Base-by-base conservation (phyloP, 495 filamentous ascomycete genomes). In the Xylaria longipes region DNA sequence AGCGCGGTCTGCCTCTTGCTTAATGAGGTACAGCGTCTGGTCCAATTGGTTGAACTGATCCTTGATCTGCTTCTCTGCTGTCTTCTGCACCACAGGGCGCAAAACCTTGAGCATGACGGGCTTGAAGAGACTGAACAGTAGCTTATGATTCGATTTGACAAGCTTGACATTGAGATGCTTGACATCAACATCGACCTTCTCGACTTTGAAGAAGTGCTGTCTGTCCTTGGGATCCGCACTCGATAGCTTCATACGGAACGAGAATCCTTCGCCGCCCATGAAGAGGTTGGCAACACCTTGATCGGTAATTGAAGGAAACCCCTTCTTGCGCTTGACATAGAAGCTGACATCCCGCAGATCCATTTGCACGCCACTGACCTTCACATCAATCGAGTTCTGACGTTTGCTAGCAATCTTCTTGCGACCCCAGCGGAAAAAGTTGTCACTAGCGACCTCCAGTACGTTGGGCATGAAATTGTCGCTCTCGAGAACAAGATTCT, bases 391-490 rank as follows among this genome's bases (percentile, higher is more conserved):
- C 75, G 92, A 91, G 81, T 97, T 94, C 80, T 91, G 90, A 74
- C 88, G 90, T 84, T 89, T 94, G 88, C 87, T 97, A 25, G 80
- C 74, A 29, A 81, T 63, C 79, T 88, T 87, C 91, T 96, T 97
- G 75, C 96, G 93, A 29, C 96, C 97, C 88, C 92, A 98, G 72
- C 93, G 91, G 88, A 94, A 94, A 85, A 97, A 97, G 84, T 98
- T 97, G 82, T 99, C 95, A 78, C 89, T 93, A 58, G 90, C 89
- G 75, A 98, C 89, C 77, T 99, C 97, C 33, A 98, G 82, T 2
- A 97, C 90, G 80, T 99, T 99, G 48, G 96, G 96, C 87, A 96
- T 93, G 74, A 99, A 88, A 82, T 99, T 99, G 83, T 98, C 96
- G 71, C 94, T 93, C 83, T 99, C 96, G 73, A 99, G 88, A 52